phyloP scores from a whole-genome alignment of 495 filamentous ascomycete species.

The Aspergillus sclerotiicarbonarius region DNA sequence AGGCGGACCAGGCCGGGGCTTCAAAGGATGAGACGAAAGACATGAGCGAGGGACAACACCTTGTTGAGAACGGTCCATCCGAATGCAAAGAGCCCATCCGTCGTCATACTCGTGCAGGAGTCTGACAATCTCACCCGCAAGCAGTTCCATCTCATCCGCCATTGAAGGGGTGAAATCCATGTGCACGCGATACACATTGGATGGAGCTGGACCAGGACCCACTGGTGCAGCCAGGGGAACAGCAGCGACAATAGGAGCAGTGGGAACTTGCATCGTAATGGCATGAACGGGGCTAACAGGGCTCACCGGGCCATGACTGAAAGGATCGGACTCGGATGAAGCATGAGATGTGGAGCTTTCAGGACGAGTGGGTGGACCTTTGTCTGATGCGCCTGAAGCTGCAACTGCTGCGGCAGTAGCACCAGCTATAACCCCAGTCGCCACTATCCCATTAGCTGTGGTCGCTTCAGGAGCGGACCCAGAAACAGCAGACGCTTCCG shows the following conservation, averaged over 20 bases:
- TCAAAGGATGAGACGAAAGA: conserved; percentile 86
- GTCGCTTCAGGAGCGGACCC: conserved; percentile 6
- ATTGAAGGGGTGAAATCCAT: conserved; percentile 92
- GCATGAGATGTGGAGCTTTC: conserved; percentile 21
- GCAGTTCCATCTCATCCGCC: conserved; percentile 83
- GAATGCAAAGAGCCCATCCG: conserved; percentile 94
- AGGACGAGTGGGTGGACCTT: conserved; percentile 27
- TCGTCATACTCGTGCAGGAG: conserved; percentile 97
- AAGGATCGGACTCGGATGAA: conserved; percentile 16
- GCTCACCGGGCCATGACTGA: conserved; percentile 18
- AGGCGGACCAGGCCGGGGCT: conserved; percentile 68
- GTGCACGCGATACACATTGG: conserved; percentile 83
- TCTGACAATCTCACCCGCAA: conserved; percentile 76
- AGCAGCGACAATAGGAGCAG: conserved; percentile 28
- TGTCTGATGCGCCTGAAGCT: conserved; percentile 34
- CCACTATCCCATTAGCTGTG: background rate
- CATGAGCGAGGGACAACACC: conserved; percentile 93
- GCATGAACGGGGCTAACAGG: conserved; percentile 23
- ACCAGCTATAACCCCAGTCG: conserved; percentile 39
- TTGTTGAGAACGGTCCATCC: conserved; percentile 84
- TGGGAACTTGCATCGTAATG: conserved; percentile 38
- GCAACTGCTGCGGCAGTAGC: conserved; percentile 38
- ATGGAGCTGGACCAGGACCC: conserved; percentile 36
- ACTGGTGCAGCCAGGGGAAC: conserved; percentile 32
- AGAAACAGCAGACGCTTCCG: conserved; percentile 16